Base-by-base conservation (phyloP, 305 asterid genomes). In the Solanum aculeatissimum region DNA sequence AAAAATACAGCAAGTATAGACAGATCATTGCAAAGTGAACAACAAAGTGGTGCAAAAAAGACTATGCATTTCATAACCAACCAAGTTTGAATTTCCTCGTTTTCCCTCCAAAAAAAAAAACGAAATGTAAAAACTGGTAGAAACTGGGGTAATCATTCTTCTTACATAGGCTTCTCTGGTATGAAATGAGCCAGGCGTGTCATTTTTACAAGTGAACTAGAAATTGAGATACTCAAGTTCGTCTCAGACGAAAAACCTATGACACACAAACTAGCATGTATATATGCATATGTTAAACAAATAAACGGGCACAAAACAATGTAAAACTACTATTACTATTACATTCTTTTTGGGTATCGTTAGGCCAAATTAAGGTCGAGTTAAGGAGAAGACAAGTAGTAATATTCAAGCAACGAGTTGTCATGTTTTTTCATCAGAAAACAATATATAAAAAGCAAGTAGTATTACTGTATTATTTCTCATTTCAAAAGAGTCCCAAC, bases 361-460 rank as follows among this genome's bases (percentile, higher is more conserved):
- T 85, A 87, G 88, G 74, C 87, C 90, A 87, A 87, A 79, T 86
- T 87, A 87, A 63, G 68, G 71, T 87, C 62, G 82, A 85, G 87
- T 89, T 90, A 88, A 85, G 86, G 86, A 82, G 83, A 85, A 88
- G 81, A 85, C 85, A 86, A 88, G 83, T 87, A 85, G 86, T 87
- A 88, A 83, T 84, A 75, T 86, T 86, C 90, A 62, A 65, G 86
- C 65, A 68, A 74, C 71, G 90, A 87, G 86, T 89, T 88, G 87
- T 87, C 85, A 86, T 83, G 84, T 16, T 86, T 89, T 89, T 89
- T 83, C 74, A 82, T 86, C 88, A 86, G 85, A 87, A 85, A 86
- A 89, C 91, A 84, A 90, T 88, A 55, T 4, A 60, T 11, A 60
- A 60, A 84, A 89, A 89, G 92, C 65, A 90, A 94, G 95, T 94